Base-by-base conservation (phyloP, 805 yeast species). In the Yamadazyma phyllophila region DNA sequence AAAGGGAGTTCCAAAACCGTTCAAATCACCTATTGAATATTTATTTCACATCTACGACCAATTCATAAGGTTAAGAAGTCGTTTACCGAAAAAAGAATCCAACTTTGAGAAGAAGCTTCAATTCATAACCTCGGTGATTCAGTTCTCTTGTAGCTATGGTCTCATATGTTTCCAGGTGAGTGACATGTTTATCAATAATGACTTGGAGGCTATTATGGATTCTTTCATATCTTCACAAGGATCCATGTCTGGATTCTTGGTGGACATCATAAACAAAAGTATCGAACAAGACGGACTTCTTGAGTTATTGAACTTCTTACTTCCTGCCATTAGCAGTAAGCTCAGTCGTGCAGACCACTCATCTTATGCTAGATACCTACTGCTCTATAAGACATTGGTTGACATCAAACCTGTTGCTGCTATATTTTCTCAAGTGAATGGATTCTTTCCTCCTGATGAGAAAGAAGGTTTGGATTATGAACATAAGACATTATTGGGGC, bases 101-200 rank as follows among this genome's bases (percentile, higher is more conserved):
- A 46, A 63, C 12, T 62, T 65, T 44, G 60, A 61, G 1, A 56
- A 56, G 12, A 78, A 80, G 48, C 31, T 67, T 2, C 56, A 55
- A 5, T 46, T 80, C 6, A 62, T 81, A 41, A 69, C 74, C 45
- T 81, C 80, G 47, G 65, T 78, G 17, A 72, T 77, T 38, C 61
- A 77, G 35, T 66, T 77, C 35, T 59, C 78, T 12, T 66, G 81
- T 11, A 81, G 85, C 20, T 87, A 82, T 62, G 89, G 88, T 0
- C 67, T 83, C 26, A 82, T 86, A 16, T 63, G 83, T 16, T 82
- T 86, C 57, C 88, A 83, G 61, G 77, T 82, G 2, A 83, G 86
- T 8, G 91, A 83, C 45, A 77, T 79, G 77, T 76, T 78, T 46
- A 47, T 69, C 33, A 68, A 73, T 50, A 65, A 66, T 48, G 69